Base-by-base conservation (phyloP, 176 grass and related monocot genomes). In the Carex kokanica region DNA sequence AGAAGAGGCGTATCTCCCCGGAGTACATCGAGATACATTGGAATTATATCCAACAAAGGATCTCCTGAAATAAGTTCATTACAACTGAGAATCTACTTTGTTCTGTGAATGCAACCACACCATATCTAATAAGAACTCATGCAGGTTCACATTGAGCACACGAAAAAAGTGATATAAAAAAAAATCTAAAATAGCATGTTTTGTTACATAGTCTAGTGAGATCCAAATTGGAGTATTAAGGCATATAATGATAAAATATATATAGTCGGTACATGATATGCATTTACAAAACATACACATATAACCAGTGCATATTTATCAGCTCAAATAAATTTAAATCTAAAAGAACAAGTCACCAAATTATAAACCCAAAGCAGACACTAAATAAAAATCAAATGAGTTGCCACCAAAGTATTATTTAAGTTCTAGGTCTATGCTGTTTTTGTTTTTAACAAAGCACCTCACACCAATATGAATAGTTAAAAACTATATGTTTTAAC, bases 1-100 rank as follows among this genome's bases (percentile, higher is more conserved):
- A 99, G 89, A 78, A 99, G 88, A 81, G 61, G 84, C 20, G 17
- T 78, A 71, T 95, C 91, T 87, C 96, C 91, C 49, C 88, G 90
- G 57, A 99, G 93, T 88, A 95, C 83, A 91, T 99, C 96, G 47
- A 99, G 69, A 63, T 95, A 92, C 84, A 99, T 83, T 0, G 96
- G 96, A 92, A 99, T 99, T 57, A 99, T 65, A 79, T 99, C 96
- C 18, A 83, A 95, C 54, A 99, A 77, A 65, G 92, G 91, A 90
- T 99, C 93, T 36, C 96, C 96, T 99, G 85, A 32, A 89, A 47
- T 68, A 78, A 24, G 13, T 55, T 25, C 47, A 55, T 31, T 12
- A 77, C 45, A 77, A 29, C 6, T 77, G 49, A 77, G 51, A 77
- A 77, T 31, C 24, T 52, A 29, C 5, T 55, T 45, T 52, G 10